Conservation (phyloP, 192 early-diverging fungal species). For the Linnemannia elongata region DNA sequence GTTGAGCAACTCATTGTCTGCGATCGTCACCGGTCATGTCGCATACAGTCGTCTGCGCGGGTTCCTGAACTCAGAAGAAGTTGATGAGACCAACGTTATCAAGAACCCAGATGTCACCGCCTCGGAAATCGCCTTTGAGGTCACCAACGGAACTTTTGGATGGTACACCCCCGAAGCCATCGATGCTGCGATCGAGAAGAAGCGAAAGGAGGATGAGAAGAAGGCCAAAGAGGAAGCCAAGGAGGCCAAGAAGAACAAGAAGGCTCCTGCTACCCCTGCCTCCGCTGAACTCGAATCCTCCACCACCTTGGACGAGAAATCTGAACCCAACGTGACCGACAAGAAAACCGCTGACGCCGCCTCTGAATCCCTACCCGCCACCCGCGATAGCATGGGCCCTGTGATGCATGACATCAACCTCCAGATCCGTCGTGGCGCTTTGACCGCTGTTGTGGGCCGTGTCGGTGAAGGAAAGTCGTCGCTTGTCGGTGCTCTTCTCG, state of each 20-base stretch:
- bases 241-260: constrained; percentile 15
- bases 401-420: constrained; percentile 59
- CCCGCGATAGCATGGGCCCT: constrained; percentile 37
- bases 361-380: not conserved
- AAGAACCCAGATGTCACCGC: constrained; percentile 21
- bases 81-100: constrained; percentile 72
- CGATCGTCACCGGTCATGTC: constrained; percentile 74
- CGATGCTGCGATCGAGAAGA: not conserved
- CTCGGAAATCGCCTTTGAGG: constrained; percentile 30
- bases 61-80: constrained; percentile 79
- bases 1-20: constrained; percentile 72
- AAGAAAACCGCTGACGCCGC: not conserved
- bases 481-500: constrained; percentile 61
- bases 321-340: not conserved
- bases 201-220: constrained; percentile 17
- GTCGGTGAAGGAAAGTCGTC: constrained; percentile 71
- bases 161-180: constrained; percentile 39
- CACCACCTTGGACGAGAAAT: not conserved
- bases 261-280: constrained; percentile 19
- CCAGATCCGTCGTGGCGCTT: constrained; percentile 57
- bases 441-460: constrained; percentile 63
- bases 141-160: constrained; percentile 37
- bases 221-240: constrained; percentile 24
- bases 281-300: not conserved
- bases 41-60: constrained; percentile 72